Base-by-base conservation (phyloP, 2,329 filamentous ascomycete genomes). In the Nemania abortiva region DNA sequence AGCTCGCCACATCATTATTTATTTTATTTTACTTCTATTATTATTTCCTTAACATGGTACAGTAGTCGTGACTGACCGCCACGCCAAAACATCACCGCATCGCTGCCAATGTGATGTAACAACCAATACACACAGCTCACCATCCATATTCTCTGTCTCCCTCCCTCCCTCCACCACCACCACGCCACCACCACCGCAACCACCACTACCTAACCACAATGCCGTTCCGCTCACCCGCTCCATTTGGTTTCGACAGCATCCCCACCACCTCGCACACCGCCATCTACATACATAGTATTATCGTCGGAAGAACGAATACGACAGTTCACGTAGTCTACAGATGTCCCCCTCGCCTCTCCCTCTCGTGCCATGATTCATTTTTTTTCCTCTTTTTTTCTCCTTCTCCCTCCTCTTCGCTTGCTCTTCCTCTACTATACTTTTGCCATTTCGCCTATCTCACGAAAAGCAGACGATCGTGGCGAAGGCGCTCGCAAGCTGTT, bases 241-340 rank as follows among this genome's bases (percentile, higher is more conserved):
- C 53, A 57, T 59, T 52, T 65, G 68, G 62, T 65, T 63, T 59
- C 50, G 39, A 64, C 59, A 63, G 45, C 58, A 70, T 69, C 70
- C 60, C 70, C 70, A 69, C 70, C 69, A 57, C 34, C 56, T 60
- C 66, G 63, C 68, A 71, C 70, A 72, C 70, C 70, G 70, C 70
- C 69, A 71, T 72, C 47, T 63, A n/a, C n/a, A n/a, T n/a, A n/a
- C n/a, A n/a, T n/a, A n/a, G n/a, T n/a, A 56, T 54, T 22, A 59
- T 34, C 53, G 39, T 20, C 63, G 42, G 34, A 47, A 63, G 56
- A 37, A 34, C 61, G 53, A 63, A 68, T 61, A 57, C 67, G 67
- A 70, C 61, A 63, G 49, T 63, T 68, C 61, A 65, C 57, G 63
- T 63, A 18, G 52, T 37, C 29, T 54, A 34, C 59, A 27, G 47